Evolutionary conservation across 179 eudicot species (phyloP), one percentile per base, ranked within the genome.

Genomic region (Actinidia arguta): DNA sequence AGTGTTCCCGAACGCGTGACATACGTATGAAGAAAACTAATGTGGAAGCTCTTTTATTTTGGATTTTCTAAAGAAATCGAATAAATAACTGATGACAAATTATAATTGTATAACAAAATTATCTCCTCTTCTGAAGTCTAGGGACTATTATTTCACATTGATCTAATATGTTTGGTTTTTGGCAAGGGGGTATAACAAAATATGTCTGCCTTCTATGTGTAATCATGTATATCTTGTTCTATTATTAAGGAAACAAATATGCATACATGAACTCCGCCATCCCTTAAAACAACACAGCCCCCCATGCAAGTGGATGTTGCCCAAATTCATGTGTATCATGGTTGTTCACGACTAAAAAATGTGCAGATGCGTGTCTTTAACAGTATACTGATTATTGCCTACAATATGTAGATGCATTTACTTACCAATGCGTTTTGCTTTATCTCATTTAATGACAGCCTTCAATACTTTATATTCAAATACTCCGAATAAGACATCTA

Each of bases 381-480:
- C 20, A 7, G 31, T 76, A 68, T 59, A n/a, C 20, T 76, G 12
- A 62, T 61, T 44, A 25, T 61, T 59, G n/a, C 10, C 20, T 51
- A 66, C 62, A 44, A 50, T 42, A 14, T 78, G 48, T 50, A 20
- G 44, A 70, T 70, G 67, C 31, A 8, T 48, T 50, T 67, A 36
- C 48, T 22, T 42, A 22, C 76, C 14, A 50, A 68, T 27, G 54
- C n/a, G 18, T 56, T 42, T 58, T 4, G 24, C 48, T 73, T 46
- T 68, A 11, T 81, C 74, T 61, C 63, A 5, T 42, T 18, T 86
- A 79, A 69, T 88, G 92, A 42, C 97, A 97, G 99, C 99, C 99
- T 85, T 87, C 98, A 75, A 85, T 97, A 82, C 98, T 97, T 85
- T 98, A 97, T 44, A 73, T 97, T 87, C 99, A 97, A 88, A 92